Evolutionary conservation across 108 stramenopile genomes (phyloP), one percentile per base, ranked within the genome.

Genomic region (Cyclostephanos tholiformis): DNA sequence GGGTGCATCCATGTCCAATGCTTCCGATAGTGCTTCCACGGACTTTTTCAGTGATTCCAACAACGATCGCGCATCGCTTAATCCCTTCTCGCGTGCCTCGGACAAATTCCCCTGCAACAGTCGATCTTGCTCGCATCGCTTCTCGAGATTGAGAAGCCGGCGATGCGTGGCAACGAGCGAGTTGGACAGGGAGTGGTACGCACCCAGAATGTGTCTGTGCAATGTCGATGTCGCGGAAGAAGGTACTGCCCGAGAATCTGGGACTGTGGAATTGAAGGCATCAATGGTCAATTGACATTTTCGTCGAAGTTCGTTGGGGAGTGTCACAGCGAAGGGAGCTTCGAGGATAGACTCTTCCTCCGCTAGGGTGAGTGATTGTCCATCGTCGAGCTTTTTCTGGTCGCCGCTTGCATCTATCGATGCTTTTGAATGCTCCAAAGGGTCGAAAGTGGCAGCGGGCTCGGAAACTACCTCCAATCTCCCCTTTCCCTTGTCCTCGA

Each of bases 1-100:
- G 14, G 96, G 95, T 52, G 89, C 71, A 55, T 86, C 84, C 20
- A 76, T 61, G 67, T 89, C 91, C 63, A 96, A 74, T 29, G 83
- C 82, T 65, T 97, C 96, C 0, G 95, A 83, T 43, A 97, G 65
- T 0, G 82, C 68, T 58, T 89, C 86, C 11, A 97, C 95, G 46
- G 83, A 86, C 55, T 85, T 94, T 60, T 82, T 75, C 44, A 98
- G 60, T 10, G 85, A 84, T 35, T 98, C 97, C 69, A 82, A 76
- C 46, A 91, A 71, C 59, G 89, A 91, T n/a, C 85, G 82, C 10
- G 97, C 96, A 71, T 96, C 94, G 22, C 67, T 82, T 36, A 98
- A 74, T 12, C 91, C 93, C 77, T 88, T 93, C 80, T 95, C 97
- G 66, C 96, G 86, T 2, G 91, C 86, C 56, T 98, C 98, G 17